Conservation (phyloP, 2,329 filamentous ascomycete genomes). For the Fusarium sterilihyphosum region DNA sequence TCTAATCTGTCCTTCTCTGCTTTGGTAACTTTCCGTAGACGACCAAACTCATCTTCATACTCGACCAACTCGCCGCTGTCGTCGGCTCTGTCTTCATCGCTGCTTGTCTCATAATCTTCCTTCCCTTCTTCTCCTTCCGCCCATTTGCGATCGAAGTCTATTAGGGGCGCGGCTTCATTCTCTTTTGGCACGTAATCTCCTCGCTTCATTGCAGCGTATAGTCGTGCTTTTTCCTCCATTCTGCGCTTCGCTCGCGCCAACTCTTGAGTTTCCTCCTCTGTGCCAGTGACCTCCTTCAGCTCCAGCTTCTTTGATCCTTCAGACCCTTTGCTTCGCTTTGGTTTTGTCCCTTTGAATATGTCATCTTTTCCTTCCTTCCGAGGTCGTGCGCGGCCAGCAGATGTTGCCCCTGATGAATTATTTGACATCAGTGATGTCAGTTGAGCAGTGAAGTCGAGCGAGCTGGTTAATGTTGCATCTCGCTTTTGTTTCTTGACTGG, state of each 20-base stretch:
- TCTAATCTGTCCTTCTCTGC: slow-evolving; percentile 73
- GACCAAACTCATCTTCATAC: slow-evolving; percentile 91
- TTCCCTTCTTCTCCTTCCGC: slow-evolving; percentile 70
- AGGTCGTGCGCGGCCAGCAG: slow-evolving; percentile 57
- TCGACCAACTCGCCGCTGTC: slow-evolving; percentile 75
- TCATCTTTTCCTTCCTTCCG: slow-evolving; percentile 60
- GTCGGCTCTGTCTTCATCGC: slow-evolving; percentile 54
- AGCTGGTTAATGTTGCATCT: slow-evolving; percentile 75
- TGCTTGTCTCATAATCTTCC: slow-evolving; percentile 67
- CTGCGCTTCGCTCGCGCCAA: slow-evolving; percentile 77
- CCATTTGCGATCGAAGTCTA: slow-evolving; percentile 98
- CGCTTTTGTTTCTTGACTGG: slow-evolving; percentile 75
- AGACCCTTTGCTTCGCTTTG: slow-evolving; percentile 43
- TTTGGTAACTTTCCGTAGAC: slow-evolving; percentile 77
- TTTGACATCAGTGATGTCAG: slow-evolving; percentile 82
- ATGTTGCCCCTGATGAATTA: slow-evolving; percentile 53
- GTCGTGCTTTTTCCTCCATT: slow-evolving; percentile 88
- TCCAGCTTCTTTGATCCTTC: slow-evolving; percentile 57
- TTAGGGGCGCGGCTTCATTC: slow-evolving; percentile 72
- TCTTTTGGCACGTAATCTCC: slow-evolving; percentile 81
- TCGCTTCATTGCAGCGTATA: slow-evolving; percentile 90
- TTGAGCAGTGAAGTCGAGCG: slow-evolving; percentile 87
- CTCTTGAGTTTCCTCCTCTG: slow-evolving; percentile 72
- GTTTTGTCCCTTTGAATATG: slow-evolving; percentile 49
- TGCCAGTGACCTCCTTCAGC: slow-evolving; percentile 63